These are phyloP conservation scores for Curvularia spicifera DNA, from an alignment of 2,329 filamentous ascomycete species.

Conservation along the genomic window DNA sequence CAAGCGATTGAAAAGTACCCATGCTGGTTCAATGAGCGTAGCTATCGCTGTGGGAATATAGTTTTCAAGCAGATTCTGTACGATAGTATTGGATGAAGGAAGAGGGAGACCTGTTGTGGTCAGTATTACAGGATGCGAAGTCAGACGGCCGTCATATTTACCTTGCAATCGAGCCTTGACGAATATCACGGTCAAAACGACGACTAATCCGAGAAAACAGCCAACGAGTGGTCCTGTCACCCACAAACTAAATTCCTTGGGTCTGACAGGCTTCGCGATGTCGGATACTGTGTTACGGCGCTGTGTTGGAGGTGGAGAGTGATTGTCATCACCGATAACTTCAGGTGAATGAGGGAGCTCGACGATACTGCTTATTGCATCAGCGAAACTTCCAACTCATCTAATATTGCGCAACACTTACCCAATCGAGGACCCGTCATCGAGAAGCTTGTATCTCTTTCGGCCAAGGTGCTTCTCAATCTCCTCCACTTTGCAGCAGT, in stretches of 20 bases:
- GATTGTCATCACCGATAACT: background rate
- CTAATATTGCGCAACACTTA: background rate
- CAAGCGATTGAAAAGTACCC: conserved; percentile 61
- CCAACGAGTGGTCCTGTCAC: background rate
- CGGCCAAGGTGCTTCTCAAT: conserved; percentile 20
- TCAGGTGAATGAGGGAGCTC: background rate
- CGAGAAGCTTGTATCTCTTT: conserved; percentile 20
- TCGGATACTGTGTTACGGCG: background rate
- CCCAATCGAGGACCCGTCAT: background rate
- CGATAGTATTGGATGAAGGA: conserved; percentile 40
- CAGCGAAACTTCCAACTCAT: background rate
- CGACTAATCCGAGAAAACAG: background rate
- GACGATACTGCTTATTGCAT: background rate
- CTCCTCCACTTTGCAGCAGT: conserved; percentile 29
- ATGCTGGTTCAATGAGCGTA: conserved; percentile 64
- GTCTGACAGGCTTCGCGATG: conserved; percentile 5
- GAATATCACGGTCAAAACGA: background rate
- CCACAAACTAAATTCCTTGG: conserved; percentile 7
- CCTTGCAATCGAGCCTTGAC: conserved; percentile 7
- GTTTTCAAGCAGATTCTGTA: conserved; percentile 53
- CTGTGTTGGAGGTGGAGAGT: background rate
- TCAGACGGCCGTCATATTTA: conserved; percentile 49
- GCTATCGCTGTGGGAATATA: conserved; percentile 63
- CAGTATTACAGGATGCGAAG: background rate
- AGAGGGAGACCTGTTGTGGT: conserved; percentile 1